Conservation (phyloP, 345 rosid genomes). For the Eutrema japonicum region DNA sequence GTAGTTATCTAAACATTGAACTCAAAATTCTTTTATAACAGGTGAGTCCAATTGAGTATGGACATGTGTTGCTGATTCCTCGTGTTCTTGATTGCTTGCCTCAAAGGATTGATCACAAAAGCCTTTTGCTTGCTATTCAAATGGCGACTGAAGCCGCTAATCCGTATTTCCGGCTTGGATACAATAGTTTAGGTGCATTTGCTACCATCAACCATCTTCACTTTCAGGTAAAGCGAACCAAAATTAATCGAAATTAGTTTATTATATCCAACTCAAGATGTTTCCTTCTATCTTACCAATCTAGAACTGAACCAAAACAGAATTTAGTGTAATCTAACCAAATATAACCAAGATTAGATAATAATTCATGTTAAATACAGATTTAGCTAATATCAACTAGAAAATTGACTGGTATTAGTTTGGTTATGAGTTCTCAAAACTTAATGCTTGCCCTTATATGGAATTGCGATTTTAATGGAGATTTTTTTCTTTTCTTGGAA, state of each 20-base stretch:
- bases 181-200: slow-evolving; percentile 98
- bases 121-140: slow-evolving; percentile 80
- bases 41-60: slow-evolving; percentile 99
- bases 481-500: not conserved
- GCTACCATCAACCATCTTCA: slow-evolving; percentile 99
- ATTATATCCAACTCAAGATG: not conserved
- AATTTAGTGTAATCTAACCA: no score
- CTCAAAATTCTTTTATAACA: slow-evolving; percentile 33
- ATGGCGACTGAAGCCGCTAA: slow-evolving; percentile 86
- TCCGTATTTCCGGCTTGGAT: slow-evolving; percentile 86
- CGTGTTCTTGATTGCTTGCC: slow-evolving; percentile 86
- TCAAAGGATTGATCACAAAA: slow-evolving; percentile 87
- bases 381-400: not conserved
- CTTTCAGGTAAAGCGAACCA: slow-evolving; percentile 69
- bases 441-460: not conserved
- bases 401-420: not conserved
- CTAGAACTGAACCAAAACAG: not conserved
- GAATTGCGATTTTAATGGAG: not conserved
- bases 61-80: slow-evolving; percentile 92
- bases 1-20: not conserved
- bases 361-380: no score
- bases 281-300: not conserved
- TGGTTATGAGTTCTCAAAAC: not conserved
- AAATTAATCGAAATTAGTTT: not conserved
- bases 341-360: no score